These are phyloP conservation scores for Chaetomium cochliodes DNA, from an alignment of 495 filamentous ascomycete species.

Conservation along the genomic window DNA sequence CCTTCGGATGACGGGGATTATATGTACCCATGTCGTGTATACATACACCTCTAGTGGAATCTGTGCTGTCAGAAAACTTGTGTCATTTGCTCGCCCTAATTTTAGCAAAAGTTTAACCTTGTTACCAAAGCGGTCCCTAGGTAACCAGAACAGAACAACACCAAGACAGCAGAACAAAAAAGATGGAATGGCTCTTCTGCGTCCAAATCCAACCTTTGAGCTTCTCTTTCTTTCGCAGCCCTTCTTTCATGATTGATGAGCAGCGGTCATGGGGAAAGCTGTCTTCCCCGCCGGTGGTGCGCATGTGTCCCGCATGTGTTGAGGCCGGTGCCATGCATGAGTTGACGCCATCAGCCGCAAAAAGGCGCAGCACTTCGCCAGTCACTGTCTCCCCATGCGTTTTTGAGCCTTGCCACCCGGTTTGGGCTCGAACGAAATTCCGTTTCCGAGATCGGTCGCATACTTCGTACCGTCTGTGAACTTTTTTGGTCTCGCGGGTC, in stretches of 20 bases:
- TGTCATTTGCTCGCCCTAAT: too few relatives aligned
- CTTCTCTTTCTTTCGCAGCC: not conserved
- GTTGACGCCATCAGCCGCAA: constrained; percentile 3
- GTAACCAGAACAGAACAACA: too few relatives aligned
- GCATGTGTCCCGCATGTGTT: not conserved
- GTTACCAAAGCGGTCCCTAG: too few relatives aligned
- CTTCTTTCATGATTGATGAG: not conserved
- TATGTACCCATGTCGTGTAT: too few relatives aligned
- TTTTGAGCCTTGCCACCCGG: not conserved
- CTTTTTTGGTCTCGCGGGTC: not conserved
- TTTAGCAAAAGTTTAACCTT: too few relatives aligned
- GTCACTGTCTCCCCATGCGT: not conserved
- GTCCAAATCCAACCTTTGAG: too few relatives aligned
- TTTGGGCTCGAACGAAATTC: not conserved
- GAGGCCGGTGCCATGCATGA: not conserved
- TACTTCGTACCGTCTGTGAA: not conserved
- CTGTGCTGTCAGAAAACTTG: too few relatives aligned
- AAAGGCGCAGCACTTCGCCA: not conserved
- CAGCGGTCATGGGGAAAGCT: not conserved
- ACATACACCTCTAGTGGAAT: too few relatives aligned
- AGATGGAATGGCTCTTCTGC: too few relatives aligned
- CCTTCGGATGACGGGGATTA: too few relatives aligned
- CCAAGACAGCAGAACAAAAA: too few relatives aligned
- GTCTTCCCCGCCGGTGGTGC: not conserved
- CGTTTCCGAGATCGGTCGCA: not conserved